Conservation (phyloP, 345 rosid genomes). For the Psidium guajava region DNA sequence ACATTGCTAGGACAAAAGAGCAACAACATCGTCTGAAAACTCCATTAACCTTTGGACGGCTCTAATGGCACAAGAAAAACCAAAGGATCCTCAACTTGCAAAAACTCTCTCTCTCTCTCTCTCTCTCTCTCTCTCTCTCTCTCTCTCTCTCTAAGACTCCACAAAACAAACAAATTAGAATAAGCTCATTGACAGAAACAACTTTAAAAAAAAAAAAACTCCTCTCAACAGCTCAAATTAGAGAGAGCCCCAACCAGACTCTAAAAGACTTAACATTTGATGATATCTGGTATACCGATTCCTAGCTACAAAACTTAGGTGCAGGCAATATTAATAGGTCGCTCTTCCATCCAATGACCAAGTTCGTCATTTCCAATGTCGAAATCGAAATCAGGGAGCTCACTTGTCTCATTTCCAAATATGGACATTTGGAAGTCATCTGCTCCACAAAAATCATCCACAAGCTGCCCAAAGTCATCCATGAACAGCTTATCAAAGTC, state of each 20-base stretch:
- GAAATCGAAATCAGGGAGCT: conserved; percentile 68
- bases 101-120: not conserved
- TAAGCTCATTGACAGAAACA: not conserved
- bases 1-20: not conserved
- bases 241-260: not conserved
- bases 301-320: conserved; percentile 84
- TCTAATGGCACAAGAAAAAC: conserved; percentile 56
- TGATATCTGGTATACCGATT: not conserved
- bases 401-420: conserved; percentile 37
- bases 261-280: not conserved
- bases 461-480: conserved; percentile 38
- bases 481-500: conserved; percentile 32
- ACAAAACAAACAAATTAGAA: not conserved
- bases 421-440: conserved; percentile 49
- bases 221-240: not conserved
- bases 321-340: conserved; percentile 41
- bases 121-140: not conserved
- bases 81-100: conserved; percentile 11
- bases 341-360: conserved; percentile 8
- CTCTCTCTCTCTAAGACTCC: not conserved
- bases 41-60: conserved; percentile 42
- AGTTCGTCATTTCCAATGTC: conserved; percentile 38
- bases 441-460: conserved; percentile 42
- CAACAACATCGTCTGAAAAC: not conserved
- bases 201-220: not conserved